These are phyloP conservation scores for Ceratocystiopsis brevicomis DNA, from an alignment of 2,329 filamentous ascomycete genomes.

Conservation along the genomic window DNA sequence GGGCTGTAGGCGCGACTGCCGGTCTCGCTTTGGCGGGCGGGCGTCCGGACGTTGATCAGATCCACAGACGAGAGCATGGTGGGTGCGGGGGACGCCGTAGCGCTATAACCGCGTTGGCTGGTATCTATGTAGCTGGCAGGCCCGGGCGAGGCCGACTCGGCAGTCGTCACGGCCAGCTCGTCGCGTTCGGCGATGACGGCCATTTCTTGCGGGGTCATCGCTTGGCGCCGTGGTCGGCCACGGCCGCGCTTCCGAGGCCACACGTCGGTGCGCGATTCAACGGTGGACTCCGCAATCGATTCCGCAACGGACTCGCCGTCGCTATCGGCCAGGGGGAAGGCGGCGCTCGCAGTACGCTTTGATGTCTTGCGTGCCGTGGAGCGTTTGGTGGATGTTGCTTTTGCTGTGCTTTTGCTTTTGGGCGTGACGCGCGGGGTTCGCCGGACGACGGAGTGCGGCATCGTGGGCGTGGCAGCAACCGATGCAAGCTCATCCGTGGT, in stretches of 20 bases:
- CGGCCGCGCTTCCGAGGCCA: slow-evolving; percentile 14
- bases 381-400: not conserved
- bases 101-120: not conserved
- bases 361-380: not conserved
- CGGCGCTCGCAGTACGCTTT: not conserved
- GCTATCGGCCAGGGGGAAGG: not conserved
- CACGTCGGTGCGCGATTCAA: slow-evolving; percentile 3
- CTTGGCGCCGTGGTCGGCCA: slow-evolving; percentile 14
- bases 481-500: slow-evolving; percentile 9
- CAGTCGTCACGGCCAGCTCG: not conserved
- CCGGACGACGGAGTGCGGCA: not conserved
- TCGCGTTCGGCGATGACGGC: slow-evolving; percentile 10
- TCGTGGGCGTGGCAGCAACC: not conserved
- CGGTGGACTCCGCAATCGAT: too few relatives aligned
- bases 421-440: not conserved
- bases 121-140: not conserved
- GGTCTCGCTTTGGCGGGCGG: not conserved
- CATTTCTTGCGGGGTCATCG: slow-evolving; percentile 11
- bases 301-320: slow-evolving; percentile 1
- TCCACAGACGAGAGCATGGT: slow-evolving; percentile 6
- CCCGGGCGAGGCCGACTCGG: slow-evolving; percentile 1
- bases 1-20: not conserved
- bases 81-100: slow-evolving; percentile 2
- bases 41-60: slow-evolving; percentile 5
- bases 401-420: not conserved